These are phyloP conservation scores for Arabidopsis thaliana DNA, from an alignment of 345 rosid genomes.

Conservation along the genomic window DNA sequence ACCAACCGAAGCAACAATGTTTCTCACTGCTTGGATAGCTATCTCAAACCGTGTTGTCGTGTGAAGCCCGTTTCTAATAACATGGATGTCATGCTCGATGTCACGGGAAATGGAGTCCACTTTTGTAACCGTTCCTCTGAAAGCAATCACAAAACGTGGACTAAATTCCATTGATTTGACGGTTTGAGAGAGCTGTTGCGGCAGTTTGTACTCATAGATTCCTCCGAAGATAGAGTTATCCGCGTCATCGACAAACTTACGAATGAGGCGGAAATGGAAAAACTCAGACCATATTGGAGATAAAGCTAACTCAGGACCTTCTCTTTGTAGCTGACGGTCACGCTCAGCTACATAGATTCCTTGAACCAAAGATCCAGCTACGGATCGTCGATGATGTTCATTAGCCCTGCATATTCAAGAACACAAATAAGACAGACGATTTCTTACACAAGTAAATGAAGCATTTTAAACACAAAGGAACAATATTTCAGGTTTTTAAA, in stretches of 20 bases:
- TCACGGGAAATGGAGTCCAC: slow-evolving; percentile 70
- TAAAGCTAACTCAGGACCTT: slow-evolving; percentile 57
- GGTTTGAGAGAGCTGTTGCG: slow-evolving; percentile 32
- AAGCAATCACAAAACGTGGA: slow-evolving; percentile 73
- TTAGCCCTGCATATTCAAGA: slow-evolving; percentile 58
- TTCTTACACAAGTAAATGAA: background rate
- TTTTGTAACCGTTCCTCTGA: slow-evolving; percentile 82
- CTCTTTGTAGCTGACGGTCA: slow-evolving; percentile 83
- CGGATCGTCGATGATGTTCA: slow-evolving; percentile 67
- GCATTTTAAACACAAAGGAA: background rate
- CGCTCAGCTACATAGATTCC: slow-evolving; percentile 80
- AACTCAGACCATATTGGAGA: slow-evolving; percentile 91
- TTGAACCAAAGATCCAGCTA: slow-evolving; percentile 82
- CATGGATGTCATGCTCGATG: slow-evolving; percentile 63
- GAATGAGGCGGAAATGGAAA: slow-evolving; percentile 65
- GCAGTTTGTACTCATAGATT: slow-evolving; percentile 67
- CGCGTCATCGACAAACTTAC: slow-evolving; percentile 66
- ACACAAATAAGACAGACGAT: background rate
- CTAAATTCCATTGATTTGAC: slow-evolving; percentile 47
- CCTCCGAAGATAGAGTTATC: slow-evolving; percentile 87
- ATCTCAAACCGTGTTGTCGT: slow-evolving; percentile 73
- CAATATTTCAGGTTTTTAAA: background rate
- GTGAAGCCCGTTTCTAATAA: slow-evolving; percentile 72
- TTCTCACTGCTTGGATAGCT: slow-evolving; percentile 77
- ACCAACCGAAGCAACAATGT: slow-evolving; percentile 68